phyloP scores from a whole-genome alignment of 2,329 filamentous ascomycete genomes.

The Fusarium sp. region DNA sequence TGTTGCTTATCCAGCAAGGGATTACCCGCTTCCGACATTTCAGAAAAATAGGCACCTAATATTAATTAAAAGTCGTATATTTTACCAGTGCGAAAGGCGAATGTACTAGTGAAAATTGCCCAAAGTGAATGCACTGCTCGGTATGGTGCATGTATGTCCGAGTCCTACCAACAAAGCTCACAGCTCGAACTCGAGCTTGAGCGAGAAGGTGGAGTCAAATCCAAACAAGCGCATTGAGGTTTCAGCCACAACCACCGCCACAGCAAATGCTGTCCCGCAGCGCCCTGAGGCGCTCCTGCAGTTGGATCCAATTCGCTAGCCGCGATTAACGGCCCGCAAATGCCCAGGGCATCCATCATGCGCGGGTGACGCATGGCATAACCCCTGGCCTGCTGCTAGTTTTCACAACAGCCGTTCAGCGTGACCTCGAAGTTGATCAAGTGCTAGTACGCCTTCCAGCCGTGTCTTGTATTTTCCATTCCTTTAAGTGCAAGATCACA shows the following conservation, averaged over 20 bases:
- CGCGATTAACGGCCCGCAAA: slow-evolving; percentile 1
- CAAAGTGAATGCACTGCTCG: background rate
- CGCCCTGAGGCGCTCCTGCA: slow-evolving; percentile 15
- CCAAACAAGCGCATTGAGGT: background rate
- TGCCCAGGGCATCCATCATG: slow-evolving; percentile 4
- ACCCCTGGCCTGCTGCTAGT: slow-evolving; percentile 4
- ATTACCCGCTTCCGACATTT: slow-evolving; percentile 31
- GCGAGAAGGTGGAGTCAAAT: background rate
- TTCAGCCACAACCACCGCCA: slow-evolving; percentile 18
- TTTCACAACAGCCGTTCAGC: slow-evolving; percentile 16
- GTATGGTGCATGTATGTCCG: background rate
- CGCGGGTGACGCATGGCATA: slow-evolving; percentile 31
- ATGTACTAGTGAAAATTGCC: background rate
- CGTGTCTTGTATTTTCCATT: background rate
- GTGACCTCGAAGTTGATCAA: slow-evolving; percentile 26
- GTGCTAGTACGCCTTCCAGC: background rate
- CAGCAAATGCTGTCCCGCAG: background rate
- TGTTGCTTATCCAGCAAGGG: slow-evolving; percentile 65
- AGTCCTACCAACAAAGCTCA: slow-evolving; percentile 9
- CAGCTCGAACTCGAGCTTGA: background rate
- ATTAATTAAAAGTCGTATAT: background rate
- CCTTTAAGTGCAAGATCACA: background rate
- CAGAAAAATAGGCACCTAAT: background rate
- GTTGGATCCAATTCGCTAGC: slow-evolving; percentile 12
- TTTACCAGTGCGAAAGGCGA: background rate